Evolutionary conservation across 306 rosid genomes (phyloP), one percentile per base, ranked within the genome.

Genomic region (Cucumis melo): DNA sequence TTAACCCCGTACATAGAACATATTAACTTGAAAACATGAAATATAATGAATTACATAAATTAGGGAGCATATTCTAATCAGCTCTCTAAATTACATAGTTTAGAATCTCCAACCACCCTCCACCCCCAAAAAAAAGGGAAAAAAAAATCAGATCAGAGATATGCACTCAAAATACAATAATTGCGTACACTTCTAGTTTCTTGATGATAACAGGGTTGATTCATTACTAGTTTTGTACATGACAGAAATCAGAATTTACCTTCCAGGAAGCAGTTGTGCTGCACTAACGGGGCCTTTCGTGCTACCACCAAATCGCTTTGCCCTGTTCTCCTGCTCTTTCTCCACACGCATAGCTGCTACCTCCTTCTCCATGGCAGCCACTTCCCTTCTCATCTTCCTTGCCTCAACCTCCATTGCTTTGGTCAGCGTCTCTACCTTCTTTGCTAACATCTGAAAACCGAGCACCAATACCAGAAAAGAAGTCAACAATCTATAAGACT

Each of bases 401-500:
- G 99, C 99, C 84, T 95, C 98, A 67, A 95, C 98, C 80, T 95
- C 99, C 99, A 95, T 95, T 79, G 99, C 99, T 86, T 92, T 95
- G 68, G 97, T 90, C 88, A 95, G 83, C 76, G 98, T 95, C 77
- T 95, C 99, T 48, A 95, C 99, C 90, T 95, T 95, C 97, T 87
- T 95, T 64, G 99, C 96, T 78, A 95, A 84, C 99, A 95, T 92
- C 97, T 89, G 85, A 79, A 27, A 27, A 51, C 81, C 21, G 53
- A 85, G 50, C 78, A 80, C 75, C 65, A 61, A 21, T 10, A 60
- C 56, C 79, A 23, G 15, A 76, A 41, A 60, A 24, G 10, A 24
- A 44, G 41, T 48, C 14, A 15, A 7, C 20, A 1, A 14, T 48
- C 15, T 17, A 44, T 42, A n/a, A 60, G 21, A 57, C 34, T 23